Evolutionary conservation across 176 grass and related monocot genomes (phyloP).

Genomic region (Canna indica): DNA sequence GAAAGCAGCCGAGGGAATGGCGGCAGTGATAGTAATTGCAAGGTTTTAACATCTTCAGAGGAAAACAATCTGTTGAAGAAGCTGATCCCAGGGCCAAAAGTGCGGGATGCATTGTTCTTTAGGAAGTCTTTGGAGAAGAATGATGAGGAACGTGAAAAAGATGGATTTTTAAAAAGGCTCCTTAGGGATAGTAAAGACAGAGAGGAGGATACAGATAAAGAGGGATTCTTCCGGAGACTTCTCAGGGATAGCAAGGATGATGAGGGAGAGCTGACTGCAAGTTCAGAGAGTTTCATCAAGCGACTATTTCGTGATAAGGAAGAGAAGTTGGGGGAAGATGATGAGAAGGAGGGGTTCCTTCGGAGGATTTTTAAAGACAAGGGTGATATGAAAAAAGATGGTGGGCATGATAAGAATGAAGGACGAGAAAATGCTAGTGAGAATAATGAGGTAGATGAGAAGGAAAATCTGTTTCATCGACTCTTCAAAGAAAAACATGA

Average conservation of each 20-base stretch:
- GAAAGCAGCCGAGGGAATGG: slow-evolving; percentile 19
- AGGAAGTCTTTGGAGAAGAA: slow-evolving; percentile 79
- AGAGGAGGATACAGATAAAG: slow-evolving; percentile 62
- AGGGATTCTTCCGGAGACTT: slow-evolving; percentile 58
- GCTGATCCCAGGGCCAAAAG: slow-evolving; percentile 74
- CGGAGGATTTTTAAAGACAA: slow-evolving; percentile 94
- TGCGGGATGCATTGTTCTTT: slow-evolving; percentile 79
- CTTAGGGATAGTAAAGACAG: slow-evolving; percentile 74
- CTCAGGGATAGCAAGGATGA: slow-evolving; percentile 65
- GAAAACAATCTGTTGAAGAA: slow-evolving; percentile 88
- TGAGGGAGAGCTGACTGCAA: slow-evolving; percentile 39
- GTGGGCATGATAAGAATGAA: slow-evolving; percentile 32
- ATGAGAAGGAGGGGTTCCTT: slow-evolving; percentile 78
- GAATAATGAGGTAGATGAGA: slow-evolving; percentile 68
- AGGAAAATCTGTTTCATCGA: slow-evolving; percentile 69
- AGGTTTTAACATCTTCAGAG: slow-evolving; percentile 40
- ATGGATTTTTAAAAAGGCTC: slow-evolving; percentile 90
- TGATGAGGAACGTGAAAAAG: slow-evolving; percentile 47
- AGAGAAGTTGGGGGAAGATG: slow-evolving; percentile 52
- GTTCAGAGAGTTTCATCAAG: slow-evolving; percentile 61
- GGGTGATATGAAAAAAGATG: slow-evolving; percentile 64
- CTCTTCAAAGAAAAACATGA: slow-evolving; percentile 73
- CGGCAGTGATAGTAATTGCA: slow-evolving; percentile 29
- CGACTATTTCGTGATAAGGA: slow-evolving; percentile 63
- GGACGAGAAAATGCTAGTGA: slow-evolving; percentile 44